These are phyloP conservation scores for Ophiostoma sp. DNA, from an alignment of 2,329 filamentous ascomycete species.

Conservation along the genomic window DNA sequence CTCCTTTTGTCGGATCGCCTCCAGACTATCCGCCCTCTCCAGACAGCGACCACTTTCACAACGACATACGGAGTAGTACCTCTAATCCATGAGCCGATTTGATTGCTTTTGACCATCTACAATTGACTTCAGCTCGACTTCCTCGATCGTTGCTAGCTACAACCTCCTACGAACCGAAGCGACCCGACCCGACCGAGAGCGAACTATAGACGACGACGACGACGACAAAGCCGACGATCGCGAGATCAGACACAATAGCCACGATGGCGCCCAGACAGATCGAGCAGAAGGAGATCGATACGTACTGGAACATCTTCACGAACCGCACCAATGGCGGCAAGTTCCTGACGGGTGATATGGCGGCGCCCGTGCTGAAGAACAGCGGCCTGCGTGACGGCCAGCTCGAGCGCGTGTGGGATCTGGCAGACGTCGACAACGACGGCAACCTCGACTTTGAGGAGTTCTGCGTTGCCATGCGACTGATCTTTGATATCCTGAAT, in stretches of 20 bases:
- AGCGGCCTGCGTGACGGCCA: conserved; percentile 62
- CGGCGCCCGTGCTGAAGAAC: conserved; percentile 58
- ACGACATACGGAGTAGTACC: neutral
- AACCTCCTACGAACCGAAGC: neutral
- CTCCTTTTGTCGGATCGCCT: conserved; percentile 4
- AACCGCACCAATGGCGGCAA: conserved; percentile 55
- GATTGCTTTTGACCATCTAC: neutral
- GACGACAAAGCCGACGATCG: neutral
- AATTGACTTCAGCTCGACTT: neutral
- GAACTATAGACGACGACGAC: neutral
- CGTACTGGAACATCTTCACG: conserved; percentile 61
- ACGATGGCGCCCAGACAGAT: conserved; percentile 57
- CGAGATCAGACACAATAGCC: conserved; percentile 18
- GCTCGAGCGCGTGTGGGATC: conserved; percentile 95
- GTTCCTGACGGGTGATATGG: conserved; percentile 56
- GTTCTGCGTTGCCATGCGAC: conserved; percentile 96
- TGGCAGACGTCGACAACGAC: conserved; percentile 95
- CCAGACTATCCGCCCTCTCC: conserved; percentile 12
- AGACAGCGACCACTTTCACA: neutral
- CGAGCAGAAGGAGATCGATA: conserved; percentile 57
- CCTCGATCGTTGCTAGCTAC: neutral
- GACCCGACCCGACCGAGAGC: neutral
- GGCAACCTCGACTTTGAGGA: conserved; percentile 98
- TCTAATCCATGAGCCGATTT: neutral
- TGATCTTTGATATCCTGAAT: conserved; percentile 96